phyloP scores from a whole-genome alignment of 1,139 yeast species.

The Trichomonascaceae sp. region DNA sequence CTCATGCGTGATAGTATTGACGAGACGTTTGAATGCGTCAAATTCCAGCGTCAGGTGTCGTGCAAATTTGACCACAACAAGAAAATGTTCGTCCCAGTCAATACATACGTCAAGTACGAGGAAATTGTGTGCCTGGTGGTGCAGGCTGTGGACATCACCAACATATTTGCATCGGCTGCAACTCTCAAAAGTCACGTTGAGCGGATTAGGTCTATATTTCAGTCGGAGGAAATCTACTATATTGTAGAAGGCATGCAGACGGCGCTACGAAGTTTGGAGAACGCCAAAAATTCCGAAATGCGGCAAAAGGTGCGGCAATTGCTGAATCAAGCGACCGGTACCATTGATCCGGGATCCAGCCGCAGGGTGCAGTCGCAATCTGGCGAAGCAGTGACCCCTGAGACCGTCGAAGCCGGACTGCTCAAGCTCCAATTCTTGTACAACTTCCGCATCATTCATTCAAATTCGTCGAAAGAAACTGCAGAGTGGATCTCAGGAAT shows the following conservation, averaged over 20 bases:
- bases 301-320: not conserved
- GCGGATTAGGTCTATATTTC: slow-evolving; percentile 5
- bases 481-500: slow-evolving; percentile 15
- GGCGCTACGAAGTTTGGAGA: slow-evolving; percentile 6
- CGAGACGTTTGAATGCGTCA: slow-evolving; percentile 3
- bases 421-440: slow-evolving; percentile 10
- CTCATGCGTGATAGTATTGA: no score
- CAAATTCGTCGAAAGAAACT: slow-evolving; percentile 11
- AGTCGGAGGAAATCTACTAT: slow-evolving; percentile 9
- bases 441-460: slow-evolving; percentile 12
- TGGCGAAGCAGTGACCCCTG: not conserved
- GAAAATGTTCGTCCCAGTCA: slow-evolving; percentile 12
- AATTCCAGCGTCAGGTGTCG: slow-evolving; percentile 10
- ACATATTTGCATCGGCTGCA: slow-evolving; percentile 2
- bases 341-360: not conserved
- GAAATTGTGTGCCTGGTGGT: slow-evolving; percentile 8
- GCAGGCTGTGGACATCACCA: slow-evolving; percentile 5
- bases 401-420: not conserved
- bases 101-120: slow-evolving; percentile 7
- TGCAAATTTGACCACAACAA: slow-evolving; percentile 9
- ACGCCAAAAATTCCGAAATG: not conserved
- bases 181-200: slow-evolving; percentile 6
- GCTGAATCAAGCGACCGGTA: not conserved
- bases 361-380: not conserved
- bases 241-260: slow-evolving; percentile 15